Base-by-base conservation (phyloP, 805 yeast genomes). In the Sugiyamaella qingdaonensis region DNA sequence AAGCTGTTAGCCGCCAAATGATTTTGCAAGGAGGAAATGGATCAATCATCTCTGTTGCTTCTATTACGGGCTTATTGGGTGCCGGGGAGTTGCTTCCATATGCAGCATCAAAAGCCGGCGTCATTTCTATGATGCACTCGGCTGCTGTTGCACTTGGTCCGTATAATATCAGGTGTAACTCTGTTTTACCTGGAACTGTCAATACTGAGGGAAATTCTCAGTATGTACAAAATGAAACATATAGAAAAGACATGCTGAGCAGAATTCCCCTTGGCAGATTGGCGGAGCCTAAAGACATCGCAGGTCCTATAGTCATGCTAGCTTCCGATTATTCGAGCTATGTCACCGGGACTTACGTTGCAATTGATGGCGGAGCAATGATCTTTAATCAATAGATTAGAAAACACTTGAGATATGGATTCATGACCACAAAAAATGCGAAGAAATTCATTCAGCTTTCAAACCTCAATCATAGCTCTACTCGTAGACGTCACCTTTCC, bases 1-100 rank as follows among this genome's bases (percentile, higher is more conserved):
- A 87, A 67, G 85, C 91, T 50, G 96, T 76, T 7, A 78, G 76
- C 4, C 62, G 62, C 45, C 78, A 74, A 56, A 69, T 76, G 76
- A 68, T 65, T 48, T 58, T 61, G 24, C 78, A 75, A 54, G 77
- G 77, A 1, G 69, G 69, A 41, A 78, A 78, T 27, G 80, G 80
- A 1, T 71, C 76, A n/a, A 74, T 76, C 50, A 74, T 76, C 39
- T 78, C 51, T 7, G 51, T 52, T 2, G 48, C 54, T 10, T 54
- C 57, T 21, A 51, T 54, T 33, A 39, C 54, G 10, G 54, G 52
- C 13, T 32, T 49, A 4, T 43, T 43, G 11, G 57, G 57, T 9
- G 53, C 48, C 2, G 74, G 71, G 2, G 58, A 58, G 34, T 76
- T 73, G 52, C 68, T 71, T 2, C 57, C 53, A 5, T 54, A 54